phyloP scores from a whole-genome alignment of 768 basidiomycete species.

The Lanmaoa pseudosensibilis region DNA sequence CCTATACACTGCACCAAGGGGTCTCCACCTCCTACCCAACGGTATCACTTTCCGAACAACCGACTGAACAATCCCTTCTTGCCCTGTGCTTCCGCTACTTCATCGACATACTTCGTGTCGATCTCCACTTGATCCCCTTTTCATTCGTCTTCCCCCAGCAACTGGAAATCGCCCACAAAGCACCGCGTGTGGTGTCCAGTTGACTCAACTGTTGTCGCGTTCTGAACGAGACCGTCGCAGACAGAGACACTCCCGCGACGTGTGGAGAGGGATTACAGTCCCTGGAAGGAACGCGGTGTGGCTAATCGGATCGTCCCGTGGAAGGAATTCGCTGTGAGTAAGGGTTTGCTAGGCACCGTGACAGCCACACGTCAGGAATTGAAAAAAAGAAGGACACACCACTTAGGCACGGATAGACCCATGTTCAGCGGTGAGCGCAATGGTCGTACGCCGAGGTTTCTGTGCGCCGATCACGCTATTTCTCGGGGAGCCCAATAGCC shows the following conservation, averaged over 20 bases:
- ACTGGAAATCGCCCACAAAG: constrained; percentile 28
- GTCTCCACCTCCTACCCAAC: neutral
- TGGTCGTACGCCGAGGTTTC: constrained; percentile 16
- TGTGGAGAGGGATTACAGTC: constrained; percentile 21
- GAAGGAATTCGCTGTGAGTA: constrained; percentile 8
- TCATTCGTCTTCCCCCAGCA: constrained; percentile 21
- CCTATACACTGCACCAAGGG: neutral
- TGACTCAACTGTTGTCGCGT: constrained; percentile 27
- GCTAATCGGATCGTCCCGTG: constrained; percentile 18
- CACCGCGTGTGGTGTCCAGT: constrained; percentile 12
- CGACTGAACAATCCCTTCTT: constrained; percentile 21
- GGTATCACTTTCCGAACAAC: constrained; percentile 18
- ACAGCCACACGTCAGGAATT: neutral
- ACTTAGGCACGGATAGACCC: constrained; percentile 17
- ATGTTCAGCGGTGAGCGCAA: constrained; percentile 19
- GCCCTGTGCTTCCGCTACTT: neutral
- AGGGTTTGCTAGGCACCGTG: constrained; percentile 21
- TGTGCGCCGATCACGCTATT: constrained; percentile 6
- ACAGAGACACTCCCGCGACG: constrained; percentile 17
- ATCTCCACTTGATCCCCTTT: constrained; percentile 22
- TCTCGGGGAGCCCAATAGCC: constrained; percentile 23
- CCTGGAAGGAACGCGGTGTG: constrained; percentile 24
- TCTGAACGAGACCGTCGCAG: constrained; percentile 5
- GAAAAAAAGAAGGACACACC: constrained; percentile 8
- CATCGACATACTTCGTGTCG: constrained; percentile 22